Conservation (phyloP, 805 yeast species). For the Saccharomycopsis selenospora region DNA sequence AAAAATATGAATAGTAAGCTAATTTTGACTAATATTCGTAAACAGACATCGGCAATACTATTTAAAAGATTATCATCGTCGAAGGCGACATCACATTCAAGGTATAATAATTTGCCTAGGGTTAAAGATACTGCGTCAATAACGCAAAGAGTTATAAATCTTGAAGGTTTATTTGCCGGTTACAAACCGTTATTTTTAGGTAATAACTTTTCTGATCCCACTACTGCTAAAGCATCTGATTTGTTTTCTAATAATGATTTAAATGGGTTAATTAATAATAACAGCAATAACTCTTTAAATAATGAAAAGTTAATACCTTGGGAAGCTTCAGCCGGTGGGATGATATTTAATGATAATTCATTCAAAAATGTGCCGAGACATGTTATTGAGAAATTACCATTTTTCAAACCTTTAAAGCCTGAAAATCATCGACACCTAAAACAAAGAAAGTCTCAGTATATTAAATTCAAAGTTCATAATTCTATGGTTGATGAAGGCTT, state of each 20-base stretch:
- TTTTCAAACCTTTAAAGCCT: conserved; percentile 44
- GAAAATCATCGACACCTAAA: conserved; percentile 69
- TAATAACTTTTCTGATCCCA: conserved; percentile 22
- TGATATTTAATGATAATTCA: conserved; percentile 29
- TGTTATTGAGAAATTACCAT: conserved; percentile 31
- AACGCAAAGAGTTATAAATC: conserved; percentile 10
- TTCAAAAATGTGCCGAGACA: conserved; percentile 32
- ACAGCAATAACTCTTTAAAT: neutral
- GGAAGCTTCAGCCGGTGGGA: conserved; percentile 34
- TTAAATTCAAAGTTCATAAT: conserved; percentile 29
- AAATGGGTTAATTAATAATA: conserved; percentile 7
- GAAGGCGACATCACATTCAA: neutral
- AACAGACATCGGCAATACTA: neutral
- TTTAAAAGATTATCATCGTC: neutral
- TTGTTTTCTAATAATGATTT: conserved; percentile 6
- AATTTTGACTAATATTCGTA: neutral
- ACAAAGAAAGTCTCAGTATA: conserved; percentile 64
- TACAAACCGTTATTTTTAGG: conserved; percentile 39
- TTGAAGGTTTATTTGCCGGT: conserved; percentile 39
- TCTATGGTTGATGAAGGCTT: conserved; percentile 28
- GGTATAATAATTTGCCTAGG: conserved; percentile 7
- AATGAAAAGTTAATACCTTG: conserved; percentile 31
- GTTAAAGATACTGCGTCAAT: conserved; percentile 17
- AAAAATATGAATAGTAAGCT: neutral
- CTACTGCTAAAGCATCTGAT: neutral